These are phyloP conservation scores for Pseudogymnoascus sp. DNA, from an alignment of 2,329 filamentous ascomycete species.

Conservation along the genomic window DNA sequence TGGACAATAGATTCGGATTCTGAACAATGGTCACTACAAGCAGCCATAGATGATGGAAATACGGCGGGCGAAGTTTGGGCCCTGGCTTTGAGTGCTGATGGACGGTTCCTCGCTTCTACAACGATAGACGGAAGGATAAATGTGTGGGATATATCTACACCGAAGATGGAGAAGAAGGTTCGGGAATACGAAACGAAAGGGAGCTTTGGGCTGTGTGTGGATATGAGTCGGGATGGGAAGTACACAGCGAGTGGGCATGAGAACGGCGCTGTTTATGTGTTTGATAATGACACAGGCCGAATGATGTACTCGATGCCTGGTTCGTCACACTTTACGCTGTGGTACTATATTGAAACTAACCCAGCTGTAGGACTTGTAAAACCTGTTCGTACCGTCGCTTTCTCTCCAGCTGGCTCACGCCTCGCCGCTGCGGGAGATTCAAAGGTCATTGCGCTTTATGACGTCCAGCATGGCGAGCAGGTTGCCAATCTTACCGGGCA, in stretches of 20 bases:
- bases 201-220: slow-evolving; percentile 83
- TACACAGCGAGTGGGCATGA: slow-evolving; percentile 90
- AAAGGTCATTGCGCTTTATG: slow-evolving; percentile 82
- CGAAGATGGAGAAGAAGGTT: slow-evolving; percentile 50
- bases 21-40: slow-evolving; percentile 45
- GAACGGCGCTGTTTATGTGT: slow-evolving; percentile 86
- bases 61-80: slow-evolving; percentile 76
- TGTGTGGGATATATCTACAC: slow-evolving; percentile 61
- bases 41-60: slow-evolving; percentile 45
- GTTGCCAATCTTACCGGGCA: slow-evolving; percentile 77
- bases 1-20: slow-evolving; percentile 59
- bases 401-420: slow-evolving; percentile 77
- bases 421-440: slow-evolving; percentile 88
- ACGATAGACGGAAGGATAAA: slow-evolving; percentile 83
- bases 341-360: background rate
- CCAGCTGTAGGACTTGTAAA: slow-evolving; percentile 63
- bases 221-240: slow-evolving; percentile 69
- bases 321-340: slow-evolving; percentile 32
- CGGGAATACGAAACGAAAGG: slow-evolving; percentile 86
- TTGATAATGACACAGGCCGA: slow-evolving; percentile 83
- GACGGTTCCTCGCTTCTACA: slow-evolving; percentile 76
- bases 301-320: slow-evolving; percentile 79
- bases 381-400: slow-evolving; percentile 75
- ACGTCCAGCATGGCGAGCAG: slow-evolving; percentile 86
- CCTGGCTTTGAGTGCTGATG: slow-evolving; percentile 74